Evolutionary conservation across 2,329 filamentous ascomycete species (phyloP), one percentile per base, ranked within the genome.

Genomic region (Cladosporium oxysporum): DNA sequence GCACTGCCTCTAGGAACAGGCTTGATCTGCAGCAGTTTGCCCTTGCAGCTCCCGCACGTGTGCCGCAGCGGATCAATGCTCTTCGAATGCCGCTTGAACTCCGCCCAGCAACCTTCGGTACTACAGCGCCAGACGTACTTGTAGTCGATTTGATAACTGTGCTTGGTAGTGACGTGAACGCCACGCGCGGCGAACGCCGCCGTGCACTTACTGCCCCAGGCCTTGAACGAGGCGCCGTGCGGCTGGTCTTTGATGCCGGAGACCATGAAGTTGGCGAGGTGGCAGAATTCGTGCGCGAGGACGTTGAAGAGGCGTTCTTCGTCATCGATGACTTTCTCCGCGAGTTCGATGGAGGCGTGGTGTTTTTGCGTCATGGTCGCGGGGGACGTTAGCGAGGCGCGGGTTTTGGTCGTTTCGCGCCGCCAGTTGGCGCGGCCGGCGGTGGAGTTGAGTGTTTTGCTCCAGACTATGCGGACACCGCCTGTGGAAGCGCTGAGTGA

Each of bases 211-310:
- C 73, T 4, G 83, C 89, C 88, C 87, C 92, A 97, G 1, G 78
- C 75, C 77, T 96, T 93, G 84, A 97, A 97, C 72, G 91, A 90
- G 14, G 86, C 84, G 26, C 93, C 93, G 75, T 97, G 93, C 0
- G 93, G 92, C 68, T 91, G 89, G 65, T 88, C 88, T 52, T 87
- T 89, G 41, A 93, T 82, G 41, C 89, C 87, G 58, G 85, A 89
- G 69, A 98, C 82, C 88, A 98, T 96, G 77, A 94, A 97, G 73
- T 93, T 96, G 52, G 92, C 90, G 1, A 98, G 81, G 75, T 99
- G 95, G 77, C 95, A 98, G 81, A 95, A 98, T 73, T 99, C 95
- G 76, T 99, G 95, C 0, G 94, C 92, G n/a, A 98, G 80, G 0
- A 95, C 93, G 77, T 97, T 97, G 69, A 95, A 84, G 1, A 98